Percentiles rank a stretch among this genome's conserved stretches.
Conservation (phyloP, 2,329 filamentous ascomycete species). For the Alternaria dauci region DNA sequence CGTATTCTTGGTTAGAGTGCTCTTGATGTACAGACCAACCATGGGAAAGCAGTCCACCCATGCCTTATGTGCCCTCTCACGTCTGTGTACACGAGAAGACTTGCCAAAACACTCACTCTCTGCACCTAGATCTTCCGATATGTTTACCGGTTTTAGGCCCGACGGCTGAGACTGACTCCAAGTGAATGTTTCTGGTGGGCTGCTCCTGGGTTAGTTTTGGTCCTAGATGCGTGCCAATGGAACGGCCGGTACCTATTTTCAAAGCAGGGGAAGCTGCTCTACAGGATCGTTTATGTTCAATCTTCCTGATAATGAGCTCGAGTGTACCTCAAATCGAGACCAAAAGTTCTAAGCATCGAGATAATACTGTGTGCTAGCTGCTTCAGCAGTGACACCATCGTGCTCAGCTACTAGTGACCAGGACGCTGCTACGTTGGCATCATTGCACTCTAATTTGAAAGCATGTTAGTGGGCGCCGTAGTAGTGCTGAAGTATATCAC, state of each 20-base stretch:
- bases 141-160: neutral
- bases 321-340: conserved; percentile 81
- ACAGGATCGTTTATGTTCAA: conserved; percentile 51
- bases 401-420: conserved; percentile 60
- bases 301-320: conserved; percentile 68
- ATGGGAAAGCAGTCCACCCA: neutral
- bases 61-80: neutral
- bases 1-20: neutral
- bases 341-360: conserved; percentile 66
- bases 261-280: neutral
- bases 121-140: neutral
- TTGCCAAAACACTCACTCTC: neutral
- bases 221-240: neutral
- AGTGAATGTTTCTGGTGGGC: neutral
- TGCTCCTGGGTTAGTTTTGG: neutral
- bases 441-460: neutral
- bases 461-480: neutral
- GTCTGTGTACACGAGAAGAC: neutral
- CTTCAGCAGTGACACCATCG: conserved; percentile 63
- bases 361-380: conserved; percentile 71
- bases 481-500: neutral
- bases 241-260: neutral
- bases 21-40: neutral
- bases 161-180: too few relatives aligned
- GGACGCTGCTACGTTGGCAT: conserved; percentile 56